phyloP scores from a whole-genome alignment of 371 early-diverging fungal genomes.

The Mortierella sp. region DNA sequence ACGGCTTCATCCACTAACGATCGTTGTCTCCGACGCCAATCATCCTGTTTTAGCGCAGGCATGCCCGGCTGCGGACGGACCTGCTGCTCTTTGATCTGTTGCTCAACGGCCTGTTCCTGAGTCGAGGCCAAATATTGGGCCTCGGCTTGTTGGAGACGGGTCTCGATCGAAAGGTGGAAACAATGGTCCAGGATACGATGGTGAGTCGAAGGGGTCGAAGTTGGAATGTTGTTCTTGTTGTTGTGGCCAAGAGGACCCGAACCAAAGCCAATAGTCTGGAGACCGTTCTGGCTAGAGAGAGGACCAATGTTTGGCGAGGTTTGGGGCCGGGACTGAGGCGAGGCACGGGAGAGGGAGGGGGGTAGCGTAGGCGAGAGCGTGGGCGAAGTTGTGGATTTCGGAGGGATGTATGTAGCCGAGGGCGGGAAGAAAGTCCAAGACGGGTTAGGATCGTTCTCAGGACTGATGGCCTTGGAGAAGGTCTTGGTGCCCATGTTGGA shows the following conservation, averaged over 20 bases:
- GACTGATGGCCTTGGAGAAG: constrained; percentile 19
- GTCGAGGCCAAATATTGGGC: constrained; percentile 50
- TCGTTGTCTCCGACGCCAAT: constrained; percentile 52
- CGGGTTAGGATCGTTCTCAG: constrained; percentile 46
- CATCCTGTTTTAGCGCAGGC: constrained; percentile 36
- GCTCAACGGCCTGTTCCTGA: constrained; percentile 47
- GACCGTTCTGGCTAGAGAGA: neutral
- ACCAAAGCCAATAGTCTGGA: constrained; percentile 1
- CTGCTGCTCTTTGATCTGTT: constrained; percentile 22
- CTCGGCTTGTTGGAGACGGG: constrained; percentile 64
- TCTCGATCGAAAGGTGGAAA: constrained; percentile 69
- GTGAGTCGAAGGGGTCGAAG: constrained; percentile 61
- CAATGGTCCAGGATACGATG: constrained; percentile 71
- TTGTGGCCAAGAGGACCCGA: neutral
- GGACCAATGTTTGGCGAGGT: constrained; percentile 4
- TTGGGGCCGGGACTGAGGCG: constrained; percentile 1
- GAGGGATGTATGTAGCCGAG: constrained; percentile 39
- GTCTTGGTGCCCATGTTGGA: no score
- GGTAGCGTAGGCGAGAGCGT: constrained; percentile 4
- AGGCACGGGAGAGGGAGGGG: constrained; percentile 13
- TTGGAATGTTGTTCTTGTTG: constrained; percentile 16
- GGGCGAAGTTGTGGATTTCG: constrained; percentile 5
- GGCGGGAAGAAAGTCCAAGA: constrained; percentile 53
- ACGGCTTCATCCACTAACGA: constrained; percentile 50
- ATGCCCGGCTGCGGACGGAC: constrained; percentile 23